Evolutionary conservation across 495 filamentous ascomycete genomes (phyloP).

Genomic region (Echria macrotheca): DNA sequence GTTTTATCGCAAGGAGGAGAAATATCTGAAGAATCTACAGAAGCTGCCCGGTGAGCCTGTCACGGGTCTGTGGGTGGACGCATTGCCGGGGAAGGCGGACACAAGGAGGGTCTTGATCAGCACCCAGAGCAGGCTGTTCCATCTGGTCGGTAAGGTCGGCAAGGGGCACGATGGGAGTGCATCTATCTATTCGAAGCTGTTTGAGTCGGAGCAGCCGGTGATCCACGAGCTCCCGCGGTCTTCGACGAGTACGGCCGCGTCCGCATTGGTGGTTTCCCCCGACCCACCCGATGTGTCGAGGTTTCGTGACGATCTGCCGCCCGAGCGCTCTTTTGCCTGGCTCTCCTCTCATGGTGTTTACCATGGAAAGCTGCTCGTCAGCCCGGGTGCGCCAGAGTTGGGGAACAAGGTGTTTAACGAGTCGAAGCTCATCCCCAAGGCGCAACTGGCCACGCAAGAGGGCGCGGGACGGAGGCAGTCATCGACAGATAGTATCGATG

Average conservation of each 20-base stretch:
- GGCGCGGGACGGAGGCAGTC: slow-evolving; percentile 57
- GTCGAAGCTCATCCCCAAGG: slow-evolving; percentile 67
- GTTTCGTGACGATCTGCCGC: slow-evolving; percentile 30
- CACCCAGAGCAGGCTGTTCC: slow-evolving; percentile 67
- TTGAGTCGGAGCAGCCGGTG: slow-evolving; percentile 76
- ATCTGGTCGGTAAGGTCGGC: slow-evolving; percentile 71
- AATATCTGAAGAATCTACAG: slow-evolving; percentile 76
- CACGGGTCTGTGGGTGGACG: slow-evolving; percentile 76
- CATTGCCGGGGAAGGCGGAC: slow-evolving; percentile 60
- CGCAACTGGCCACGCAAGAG: slow-evolving; percentile 63
- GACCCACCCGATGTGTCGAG: slow-evolving; percentile 50
- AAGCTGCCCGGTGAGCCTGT: slow-evolving; percentile 72
- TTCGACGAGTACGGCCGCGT: slow-evolving; percentile 52
- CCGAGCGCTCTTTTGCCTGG: slow-evolving; percentile 83
- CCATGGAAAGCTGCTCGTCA: slow-evolving; percentile 65
- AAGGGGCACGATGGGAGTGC: slow-evolving; percentile 74
- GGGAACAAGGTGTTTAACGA: slow-evolving; percentile 62
- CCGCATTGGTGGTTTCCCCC: slow-evolving; percentile 68
- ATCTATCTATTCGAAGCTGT: slow-evolving; percentile 77
- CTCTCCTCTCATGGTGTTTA: slow-evolving; percentile 81
- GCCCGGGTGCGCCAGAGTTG: slow-evolving; percentile 47
- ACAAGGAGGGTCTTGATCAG: slow-evolving; percentile 69
- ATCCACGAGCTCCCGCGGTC: slow-evolving; percentile 60
- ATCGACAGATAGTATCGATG: slow-evolving; percentile 63
- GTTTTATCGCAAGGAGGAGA: slow-evolving; percentile 92